Base-by-base conservation (phyloP, 2,329 filamentous ascomycete species). In the Ophiostoma novo-ulmi region DNA sequence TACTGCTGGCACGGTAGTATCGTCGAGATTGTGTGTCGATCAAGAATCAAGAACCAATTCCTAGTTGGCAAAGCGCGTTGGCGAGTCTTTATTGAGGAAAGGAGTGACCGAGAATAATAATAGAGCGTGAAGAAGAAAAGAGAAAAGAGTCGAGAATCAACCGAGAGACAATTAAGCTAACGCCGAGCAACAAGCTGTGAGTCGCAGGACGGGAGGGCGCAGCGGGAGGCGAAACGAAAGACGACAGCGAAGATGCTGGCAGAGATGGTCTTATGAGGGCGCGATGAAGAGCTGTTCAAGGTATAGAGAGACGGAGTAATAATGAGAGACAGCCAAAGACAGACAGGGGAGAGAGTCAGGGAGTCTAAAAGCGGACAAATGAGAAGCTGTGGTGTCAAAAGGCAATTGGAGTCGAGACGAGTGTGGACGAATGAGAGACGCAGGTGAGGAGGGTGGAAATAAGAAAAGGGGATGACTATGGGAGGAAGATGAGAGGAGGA, bases 371-470 rank as follows among this genome's bases (percentile, higher is more conserved):
- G 63, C 17, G 22, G 39, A 67, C 38, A 31, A 67, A 67, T 44
- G 64, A 35, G 22, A 58, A 26, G 52, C 52, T 17, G 64, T 41
- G 11, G 26, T 31, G 65, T 35, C 38, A 39, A 67, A 26, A 31
- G 38, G 65, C 65, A 41, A 67, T 41, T 44, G 65, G 11, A 48
- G 39, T 22, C 22, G 38, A 44, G 22, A 35, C 2, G 38, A 14
- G 38, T 22, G 38, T 39, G 38, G 65, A 10, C 65, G 65, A 67
- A 67, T 67, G 39, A 67, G 65, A 41, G 65, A 31, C 38, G 39
- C 31, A 31, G 31, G 31, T 31, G 31, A 31, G 31, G 31, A 31
- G 31, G 3, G 31, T 31, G 31, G 31, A 31, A 41, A 52, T 26
- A 36, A 39, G 36, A 44, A 48, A 38, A 61, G 36, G 31, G 31